A percentile compares a stretch with the other conserved stretches of the same genome.
phyloP scores from a whole-genome alignment of 345 rosid species.

The Populus deltoides region DNA sequence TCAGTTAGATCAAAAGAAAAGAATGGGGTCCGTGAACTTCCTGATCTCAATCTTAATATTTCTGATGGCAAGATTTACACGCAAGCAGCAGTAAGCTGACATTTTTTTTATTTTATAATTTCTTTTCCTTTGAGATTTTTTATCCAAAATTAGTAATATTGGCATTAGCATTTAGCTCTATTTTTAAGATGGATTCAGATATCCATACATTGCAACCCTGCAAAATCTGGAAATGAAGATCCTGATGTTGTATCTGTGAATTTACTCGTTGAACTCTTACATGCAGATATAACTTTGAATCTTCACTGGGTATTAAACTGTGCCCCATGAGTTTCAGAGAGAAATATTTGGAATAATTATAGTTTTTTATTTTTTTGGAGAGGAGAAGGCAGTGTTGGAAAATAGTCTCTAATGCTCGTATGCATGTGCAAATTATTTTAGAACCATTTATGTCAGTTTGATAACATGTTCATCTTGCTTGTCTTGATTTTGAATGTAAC shows the following conservation, averaged over 20 bases:
- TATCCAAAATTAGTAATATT: neutral
- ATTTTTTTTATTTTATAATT: neutral
- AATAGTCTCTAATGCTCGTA: neutral
- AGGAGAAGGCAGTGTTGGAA: neutral
- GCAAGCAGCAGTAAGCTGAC: slow-evolving; percentile 45
- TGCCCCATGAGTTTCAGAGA: neutral
- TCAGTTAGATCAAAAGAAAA: slow-evolving; percentile 50
- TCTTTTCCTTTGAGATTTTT: neutral
- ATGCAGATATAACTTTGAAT: neutral
- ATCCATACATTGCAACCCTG: neutral
- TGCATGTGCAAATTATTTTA: neutral
- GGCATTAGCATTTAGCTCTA: neutral
- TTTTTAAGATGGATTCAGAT: neutral
- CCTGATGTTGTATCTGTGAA: neutral
- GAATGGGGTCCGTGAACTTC: slow-evolving; percentile 46
- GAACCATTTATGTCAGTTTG: neutral
- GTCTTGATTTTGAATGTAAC: slow-evolving; percentile 24
- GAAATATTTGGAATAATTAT: neutral
- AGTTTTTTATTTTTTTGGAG: neutral
- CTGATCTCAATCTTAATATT: slow-evolving; percentile 52
- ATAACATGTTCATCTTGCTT: neutral
- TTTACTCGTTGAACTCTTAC: neutral
- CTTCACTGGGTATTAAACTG: neutral
- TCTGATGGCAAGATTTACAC: slow-evolving; percentile 46
- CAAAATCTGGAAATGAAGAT: neutral